phyloP scores from a whole-genome alignment of 371 early-diverging fungal species.

The Capniomyces stellatus region DNA sequence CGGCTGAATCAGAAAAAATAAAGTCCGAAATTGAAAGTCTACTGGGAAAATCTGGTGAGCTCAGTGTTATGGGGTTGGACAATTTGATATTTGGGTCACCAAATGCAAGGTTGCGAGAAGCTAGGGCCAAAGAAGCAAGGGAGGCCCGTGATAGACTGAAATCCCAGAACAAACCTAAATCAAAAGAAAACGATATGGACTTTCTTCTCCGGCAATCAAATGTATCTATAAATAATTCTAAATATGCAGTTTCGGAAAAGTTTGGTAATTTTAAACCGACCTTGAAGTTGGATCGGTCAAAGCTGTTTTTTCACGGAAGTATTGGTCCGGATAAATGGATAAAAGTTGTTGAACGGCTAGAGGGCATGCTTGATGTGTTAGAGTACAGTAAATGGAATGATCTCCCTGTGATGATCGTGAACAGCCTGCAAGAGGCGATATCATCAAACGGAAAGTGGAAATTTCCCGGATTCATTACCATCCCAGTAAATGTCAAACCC shows the following conservation, averaged over 20 bases:
- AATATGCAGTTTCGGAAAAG: not conserved
- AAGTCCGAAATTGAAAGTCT: not conserved
- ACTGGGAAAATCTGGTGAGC: not conserved
- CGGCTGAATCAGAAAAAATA: no score
- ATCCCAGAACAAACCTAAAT: not conserved
- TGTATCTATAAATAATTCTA: not conserved
- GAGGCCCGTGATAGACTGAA: not conserved
- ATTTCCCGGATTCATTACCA: slow-evolving; percentile 1
- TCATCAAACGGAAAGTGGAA: not conserved
- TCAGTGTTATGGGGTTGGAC: not conserved
- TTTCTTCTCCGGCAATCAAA: not conserved
- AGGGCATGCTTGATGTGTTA: not conserved
- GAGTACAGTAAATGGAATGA: slow-evolving; percentile 1
- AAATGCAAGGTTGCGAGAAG: not conserved
- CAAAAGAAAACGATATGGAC: not conserved
- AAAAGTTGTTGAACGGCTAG: not conserved
- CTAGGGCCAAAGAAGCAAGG: not conserved
- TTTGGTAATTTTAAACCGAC: not conserved
- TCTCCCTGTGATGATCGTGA: slow-evolving; percentile 3
- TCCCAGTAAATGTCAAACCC: not conserved
- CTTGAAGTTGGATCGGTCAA: not conserved
- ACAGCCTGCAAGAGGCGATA: not conserved
- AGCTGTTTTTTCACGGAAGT: slow-evolving; percentile 1
- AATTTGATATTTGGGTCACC: not conserved
- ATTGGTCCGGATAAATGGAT: not conserved